Evolutionary conservation across 2,329 filamentous ascomycete species (phyloP).

Genomic region (Exutisphaerella laricina): DNA sequence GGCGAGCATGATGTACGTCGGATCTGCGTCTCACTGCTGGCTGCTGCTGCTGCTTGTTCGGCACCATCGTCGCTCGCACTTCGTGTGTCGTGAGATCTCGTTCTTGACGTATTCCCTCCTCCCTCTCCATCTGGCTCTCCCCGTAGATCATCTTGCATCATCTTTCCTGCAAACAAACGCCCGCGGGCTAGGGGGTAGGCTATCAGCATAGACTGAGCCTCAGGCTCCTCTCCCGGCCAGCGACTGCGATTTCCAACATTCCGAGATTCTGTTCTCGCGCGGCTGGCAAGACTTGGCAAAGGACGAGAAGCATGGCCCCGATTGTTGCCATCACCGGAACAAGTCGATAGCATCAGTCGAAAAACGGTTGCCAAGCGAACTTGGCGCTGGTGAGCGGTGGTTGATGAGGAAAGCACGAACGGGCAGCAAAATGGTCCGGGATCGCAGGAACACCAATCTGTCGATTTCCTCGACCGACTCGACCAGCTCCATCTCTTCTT

Average conservation of each 20-base stretch:
- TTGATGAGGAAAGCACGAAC: conserved; percentile 2
- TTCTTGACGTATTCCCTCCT: not conserved
- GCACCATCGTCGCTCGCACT: not conserved
- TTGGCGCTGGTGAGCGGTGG: not conserved
- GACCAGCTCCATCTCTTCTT: conserved; percentile 65
- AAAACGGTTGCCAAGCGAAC: not conserved
- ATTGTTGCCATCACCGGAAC: not conserved
- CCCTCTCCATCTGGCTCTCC: not conserved
- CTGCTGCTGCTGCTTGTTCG: not conserved
- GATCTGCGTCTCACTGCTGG: conserved; percentile 5
- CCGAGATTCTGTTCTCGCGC: not conserved
- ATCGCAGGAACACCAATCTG: conserved; percentile 43
- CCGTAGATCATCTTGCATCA: not conserved
- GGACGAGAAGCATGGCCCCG: conserved; percentile 3
- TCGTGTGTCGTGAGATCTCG: not conserved
- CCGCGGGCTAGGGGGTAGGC: not conserved
- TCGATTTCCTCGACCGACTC: conserved; percentile 53
- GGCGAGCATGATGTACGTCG: conserved; percentile 2
- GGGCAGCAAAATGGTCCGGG: conserved; percentile 37
- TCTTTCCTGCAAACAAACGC: not conserved
- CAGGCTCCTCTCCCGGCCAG: not conserved
- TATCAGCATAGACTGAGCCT: not conserved
- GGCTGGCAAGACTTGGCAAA: too few relatives aligned
- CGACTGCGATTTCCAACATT: not conserved
- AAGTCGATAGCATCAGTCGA: not conserved